Base-by-base conservation (phyloP, 768 basidiomycete genomes). In the Russula griseocarnosa region DNA sequence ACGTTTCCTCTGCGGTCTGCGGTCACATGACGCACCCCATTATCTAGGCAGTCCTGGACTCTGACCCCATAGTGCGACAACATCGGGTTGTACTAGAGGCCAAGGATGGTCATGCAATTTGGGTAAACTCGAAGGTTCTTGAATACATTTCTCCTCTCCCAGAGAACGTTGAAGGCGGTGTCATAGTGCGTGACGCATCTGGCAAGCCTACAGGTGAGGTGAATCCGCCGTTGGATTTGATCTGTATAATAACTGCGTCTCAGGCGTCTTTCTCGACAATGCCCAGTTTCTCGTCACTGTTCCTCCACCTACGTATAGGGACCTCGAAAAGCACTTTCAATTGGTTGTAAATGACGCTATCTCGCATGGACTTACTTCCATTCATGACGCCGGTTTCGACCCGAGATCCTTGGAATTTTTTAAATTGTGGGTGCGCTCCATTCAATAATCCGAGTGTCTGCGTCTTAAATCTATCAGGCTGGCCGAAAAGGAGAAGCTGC, bases 61-160 rank as follows among this genome's bases (percentile, higher is more conserved):
- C 76, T 1, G 90, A 93, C 62, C 82, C 85, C 6, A 69, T 90
- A 6, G 78, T 95, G 22, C 76, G 76, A 51, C 86, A 85, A 24
- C 81, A 90, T 16, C 86, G 85, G 0, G 84, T 97, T 46, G 78
- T 90, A 18, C 79, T 96, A 20, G 86, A 89, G 67, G 85, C 92
- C 71, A 90, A 94, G 64, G 94, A 97, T 73, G 87, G 86, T 7
- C 94, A 96, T 74, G 92, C 91, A 0, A 77, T 91, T 7, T 96
- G 94, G 94, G 84, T 92, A 14, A 93, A 91, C 5, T 77, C 78
- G 5, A 79, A 74, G 51, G 82, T 86, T 3, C 75, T 95, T 3
- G 75, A 80, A 61, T 67, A 70, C 1, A 86, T 88, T 69, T 74
- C 78, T 10, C 83, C 86, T 18, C 79, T 92, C 26, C 90, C 94